phyloP scores from a whole-genome alignment of 441 rosid species.

The Macaranga tanarius region DNA sequence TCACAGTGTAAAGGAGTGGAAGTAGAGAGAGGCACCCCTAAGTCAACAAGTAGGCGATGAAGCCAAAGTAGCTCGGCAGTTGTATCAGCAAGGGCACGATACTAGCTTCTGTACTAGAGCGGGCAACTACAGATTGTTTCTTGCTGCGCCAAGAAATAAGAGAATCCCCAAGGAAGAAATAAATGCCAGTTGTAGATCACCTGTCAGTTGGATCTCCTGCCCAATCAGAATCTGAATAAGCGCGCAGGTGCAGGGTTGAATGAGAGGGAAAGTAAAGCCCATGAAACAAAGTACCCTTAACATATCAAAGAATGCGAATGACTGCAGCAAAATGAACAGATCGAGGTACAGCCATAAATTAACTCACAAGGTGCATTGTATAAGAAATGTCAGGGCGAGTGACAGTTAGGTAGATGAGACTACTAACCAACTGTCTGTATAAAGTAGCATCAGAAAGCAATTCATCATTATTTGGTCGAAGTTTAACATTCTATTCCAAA shows the following conservation, averaged over 20 bases:
- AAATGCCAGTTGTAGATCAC: no score
- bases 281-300: not conserved
- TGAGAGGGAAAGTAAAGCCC: not conserved
- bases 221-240: no score
- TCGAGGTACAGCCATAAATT: not conserved
- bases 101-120: not conserved
- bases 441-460: not conserved
- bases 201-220: no score
- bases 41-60: not conserved
- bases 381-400: not conserved
- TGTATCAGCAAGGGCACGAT: not conserved
- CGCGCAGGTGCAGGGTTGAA: not conserved
- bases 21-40: not conserved
- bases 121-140: not conserved
- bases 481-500: not conserved
- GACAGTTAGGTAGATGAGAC: not conserved
- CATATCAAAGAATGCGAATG: not conserved
- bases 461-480: not conserved
- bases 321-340: not conserved
- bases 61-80: not conserved
- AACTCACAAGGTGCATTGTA: not conserved
- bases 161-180: no score
- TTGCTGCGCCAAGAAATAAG: not conserved
- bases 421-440: not conserved
- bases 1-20: not conserved